Percentiles rank a stretch among this genome's conserved stretches.
Evolutionary conservation across 345 rosid species (phyloP).

Genomic region (Viola odorata): DNA sequence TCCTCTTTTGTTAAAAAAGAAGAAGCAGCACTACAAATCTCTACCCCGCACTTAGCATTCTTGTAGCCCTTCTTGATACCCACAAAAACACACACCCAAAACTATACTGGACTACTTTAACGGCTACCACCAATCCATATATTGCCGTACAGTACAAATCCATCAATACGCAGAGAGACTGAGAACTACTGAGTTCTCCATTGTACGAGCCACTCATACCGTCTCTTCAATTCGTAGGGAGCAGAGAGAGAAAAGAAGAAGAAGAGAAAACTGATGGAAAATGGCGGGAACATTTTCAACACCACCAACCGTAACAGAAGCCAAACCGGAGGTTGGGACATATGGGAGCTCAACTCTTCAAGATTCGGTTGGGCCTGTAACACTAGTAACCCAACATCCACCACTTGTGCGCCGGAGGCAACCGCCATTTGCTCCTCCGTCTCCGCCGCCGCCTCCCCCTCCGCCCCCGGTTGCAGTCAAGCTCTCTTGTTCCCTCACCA

Average conservation of each 20-base stretch:
- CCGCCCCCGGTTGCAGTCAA: neutral
- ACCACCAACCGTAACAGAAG: slow-evolving; percentile 7
- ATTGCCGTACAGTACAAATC: too few relatives aligned
- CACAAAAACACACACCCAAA: too few relatives aligned
- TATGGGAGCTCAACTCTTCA: slow-evolving; percentile 22
- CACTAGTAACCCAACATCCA: neutral
- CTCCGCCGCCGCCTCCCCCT: neutral
- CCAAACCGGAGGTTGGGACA: slow-evolving; percentile 14
- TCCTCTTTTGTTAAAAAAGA: too few relatives aligned
- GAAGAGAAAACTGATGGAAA: slow-evolving; percentile 34
- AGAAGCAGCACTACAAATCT: too few relatives aligned
- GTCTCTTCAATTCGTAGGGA: too few relatives aligned
- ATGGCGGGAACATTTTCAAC: slow-evolving; percentile 21
- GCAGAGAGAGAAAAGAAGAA: neutral
- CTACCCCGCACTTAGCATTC: too few relatives aligned
- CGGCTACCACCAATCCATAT: too few relatives aligned
- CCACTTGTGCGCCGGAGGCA: slow-evolving; percentile 1
- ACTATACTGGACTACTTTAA: too few relatives aligned
- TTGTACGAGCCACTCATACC: too few relatives aligned
- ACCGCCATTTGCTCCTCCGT: neutral
- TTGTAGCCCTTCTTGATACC: too few relatives aligned
- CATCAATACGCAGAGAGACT: too few relatives aligned
- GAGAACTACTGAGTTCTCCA: too few relatives aligned
- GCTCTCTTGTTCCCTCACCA: slow-evolving; percentile 20
- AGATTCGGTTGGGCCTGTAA: slow-evolving; percentile 20